Conservation (phyloP, 176 grass and related monocot species). For the Bolboschoenus planiculmis region DNA sequence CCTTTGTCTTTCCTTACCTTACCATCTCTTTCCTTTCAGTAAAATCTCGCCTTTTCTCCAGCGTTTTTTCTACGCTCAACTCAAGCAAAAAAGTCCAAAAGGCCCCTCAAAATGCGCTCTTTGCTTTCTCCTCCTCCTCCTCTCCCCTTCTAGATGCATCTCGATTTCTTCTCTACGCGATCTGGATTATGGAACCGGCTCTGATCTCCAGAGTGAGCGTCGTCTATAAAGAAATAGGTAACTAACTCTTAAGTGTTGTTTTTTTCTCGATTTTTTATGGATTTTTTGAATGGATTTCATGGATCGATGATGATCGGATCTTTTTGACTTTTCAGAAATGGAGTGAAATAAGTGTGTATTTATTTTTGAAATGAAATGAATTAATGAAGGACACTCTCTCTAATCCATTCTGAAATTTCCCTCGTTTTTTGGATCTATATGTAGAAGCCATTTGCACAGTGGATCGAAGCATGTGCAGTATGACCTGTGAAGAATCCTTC, state of each 20-base stretch:
- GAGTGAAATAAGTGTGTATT: constrained; percentile 27
- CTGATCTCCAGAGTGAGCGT: background rate
- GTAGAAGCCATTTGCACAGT: constrained; percentile 1
- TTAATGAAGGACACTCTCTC: constrained; percentile 30
- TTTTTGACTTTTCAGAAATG: background rate
- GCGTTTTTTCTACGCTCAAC: constrained; percentile 1
- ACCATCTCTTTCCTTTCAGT: background rate
- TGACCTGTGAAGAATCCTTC: constrained; percentile 27
- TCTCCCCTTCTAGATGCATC: constrained; percentile 1
- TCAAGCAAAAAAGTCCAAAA: background rate
- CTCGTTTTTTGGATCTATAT: constrained; percentile 1
- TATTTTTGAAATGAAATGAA: background rate
- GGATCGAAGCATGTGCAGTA: constrained; percentile 9
- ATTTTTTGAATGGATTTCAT: background rate
- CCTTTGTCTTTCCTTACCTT: background rate
- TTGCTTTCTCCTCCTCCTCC: background rate
- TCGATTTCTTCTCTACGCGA: constrained; percentile 1
- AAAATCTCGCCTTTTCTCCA: constrained; percentile 12
- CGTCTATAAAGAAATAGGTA: constrained; percentile 12
- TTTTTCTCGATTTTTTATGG: background rate
- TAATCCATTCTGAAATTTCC: constrained; percentile 22
- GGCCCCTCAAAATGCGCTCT: background rate
- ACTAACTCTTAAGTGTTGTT: background rate
- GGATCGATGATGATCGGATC: background rate
- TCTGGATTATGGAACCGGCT: constrained; percentile 13